phyloP scores from a whole-genome alignment of 768 basidiomycete species.

The Rubroboletus pulcherrimus region DNA sequence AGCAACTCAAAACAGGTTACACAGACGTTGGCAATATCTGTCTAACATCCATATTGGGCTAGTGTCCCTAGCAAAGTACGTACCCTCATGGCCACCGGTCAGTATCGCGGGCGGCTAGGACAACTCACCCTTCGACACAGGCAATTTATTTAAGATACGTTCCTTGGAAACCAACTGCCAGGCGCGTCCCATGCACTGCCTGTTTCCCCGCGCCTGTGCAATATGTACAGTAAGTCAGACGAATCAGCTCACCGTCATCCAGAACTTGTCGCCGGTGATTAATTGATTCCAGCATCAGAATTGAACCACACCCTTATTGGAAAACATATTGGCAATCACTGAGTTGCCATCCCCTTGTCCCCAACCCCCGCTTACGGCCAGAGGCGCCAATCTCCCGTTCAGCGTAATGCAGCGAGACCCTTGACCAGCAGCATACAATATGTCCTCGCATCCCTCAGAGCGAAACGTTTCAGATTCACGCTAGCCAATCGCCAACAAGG shows the following conservation, averaged over 20 bases:
- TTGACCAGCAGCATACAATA: neutral
- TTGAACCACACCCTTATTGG: neutral
- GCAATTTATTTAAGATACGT: neutral
- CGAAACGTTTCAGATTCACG: neutral
- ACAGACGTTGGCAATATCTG: neutral
- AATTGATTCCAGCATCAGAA: neutral
- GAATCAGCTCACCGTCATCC: neutral
- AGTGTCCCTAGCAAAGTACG: neutral
- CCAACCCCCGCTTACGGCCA: neutral
- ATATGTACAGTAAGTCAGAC: neutral
- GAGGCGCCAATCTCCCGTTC: neutral
- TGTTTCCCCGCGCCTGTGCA: neutral
- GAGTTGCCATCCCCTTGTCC: neutral
- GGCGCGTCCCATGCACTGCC: neutral
- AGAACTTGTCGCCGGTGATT: neutral
- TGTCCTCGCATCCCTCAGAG: neutral
- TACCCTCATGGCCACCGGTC: neutral
- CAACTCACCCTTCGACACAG: neutral
- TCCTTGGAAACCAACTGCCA: neutral
- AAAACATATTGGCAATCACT: neutral
- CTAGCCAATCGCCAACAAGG: neutral
- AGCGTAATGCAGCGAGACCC: neutral
- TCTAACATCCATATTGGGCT: neutral
- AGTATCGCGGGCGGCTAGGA: constrained; percentile 4
- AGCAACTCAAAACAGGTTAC: neutral